Evolutionary conservation across 2,329 filamentous ascomycete genomes (phyloP).

Genomic region (Neocatenulostroma microsporum): DNA sequence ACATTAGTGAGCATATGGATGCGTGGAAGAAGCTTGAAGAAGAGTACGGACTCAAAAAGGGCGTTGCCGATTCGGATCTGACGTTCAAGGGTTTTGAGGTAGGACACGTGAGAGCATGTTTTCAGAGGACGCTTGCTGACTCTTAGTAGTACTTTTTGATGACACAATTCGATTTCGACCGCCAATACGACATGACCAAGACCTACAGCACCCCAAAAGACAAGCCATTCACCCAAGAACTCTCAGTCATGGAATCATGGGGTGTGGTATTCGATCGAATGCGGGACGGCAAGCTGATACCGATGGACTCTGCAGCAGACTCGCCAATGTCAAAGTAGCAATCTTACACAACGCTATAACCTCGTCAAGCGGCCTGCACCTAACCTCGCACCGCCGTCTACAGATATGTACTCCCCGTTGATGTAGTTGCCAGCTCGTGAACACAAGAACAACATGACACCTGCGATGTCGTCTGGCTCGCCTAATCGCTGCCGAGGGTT

Average conservation of each 20-base stretch:
- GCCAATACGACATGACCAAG: constrained; percentile 40
- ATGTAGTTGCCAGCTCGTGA: constrained; percentile 60
- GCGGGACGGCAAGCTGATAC: constrained; percentile 36
- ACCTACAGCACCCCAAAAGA: constrained; percentile 29
- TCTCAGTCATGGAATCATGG: constrained; percentile 33
- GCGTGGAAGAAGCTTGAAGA: constrained; percentile 27
- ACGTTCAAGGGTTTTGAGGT: constrained; percentile 34
- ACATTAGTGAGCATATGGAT: constrained; percentile 29
- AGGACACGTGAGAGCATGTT: neutral
- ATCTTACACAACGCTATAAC: constrained; percentile 10
- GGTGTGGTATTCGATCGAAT: constrained; percentile 38
- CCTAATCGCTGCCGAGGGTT: constrained; percentile 64
- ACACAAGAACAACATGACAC: constrained; percentile 62
- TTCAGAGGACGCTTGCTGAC: neutral
- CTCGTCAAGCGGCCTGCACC: constrained; percentile 19
- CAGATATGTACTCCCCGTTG: constrained; percentile 60
- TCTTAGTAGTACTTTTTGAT: constrained; percentile 31
- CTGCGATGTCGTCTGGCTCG: constrained; percentile 67
- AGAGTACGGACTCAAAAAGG: constrained; percentile 32
- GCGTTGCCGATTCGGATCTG: constrained; percentile 32
- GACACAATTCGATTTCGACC: constrained; percentile 38
- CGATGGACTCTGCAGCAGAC: constrained; percentile 13
- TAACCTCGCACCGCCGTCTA: constrained; percentile 54
- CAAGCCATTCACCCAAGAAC: constrained; percentile 37
- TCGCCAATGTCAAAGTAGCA: constrained; percentile 1